Conservation (phyloP, 2,329 filamentous ascomycete genomes). For the Fusarium agapanthi region DNA sequence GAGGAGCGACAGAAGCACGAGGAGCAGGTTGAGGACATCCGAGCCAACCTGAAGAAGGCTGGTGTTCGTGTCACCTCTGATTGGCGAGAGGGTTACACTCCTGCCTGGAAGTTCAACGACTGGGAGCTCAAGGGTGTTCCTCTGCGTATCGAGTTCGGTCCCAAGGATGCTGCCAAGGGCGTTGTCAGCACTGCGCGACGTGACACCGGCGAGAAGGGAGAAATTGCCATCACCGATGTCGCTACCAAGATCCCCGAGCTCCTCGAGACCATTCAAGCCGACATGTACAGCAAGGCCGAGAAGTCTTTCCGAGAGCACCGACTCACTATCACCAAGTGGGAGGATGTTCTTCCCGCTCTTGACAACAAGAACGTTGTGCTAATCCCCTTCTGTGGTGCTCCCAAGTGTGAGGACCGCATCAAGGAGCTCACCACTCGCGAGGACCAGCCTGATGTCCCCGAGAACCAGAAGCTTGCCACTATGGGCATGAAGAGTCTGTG, state of each 20-base stretch:
- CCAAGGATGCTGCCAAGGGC: conserved; percentile 88
- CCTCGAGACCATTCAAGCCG: conserved; percentile 88
- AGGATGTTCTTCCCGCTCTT: conserved; percentile 87
- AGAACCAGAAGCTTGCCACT: conserved; percentile 62
- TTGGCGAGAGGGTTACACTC: conserved; percentile 88
- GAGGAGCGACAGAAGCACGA: conserved; percentile 82
- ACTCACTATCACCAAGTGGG: conserved; percentile 84
- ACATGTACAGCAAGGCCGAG: conserved; percentile 82
- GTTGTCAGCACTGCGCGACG: conserved; percentile 88
- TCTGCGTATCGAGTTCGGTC: conserved; percentile 92
- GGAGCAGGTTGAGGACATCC: conserved; percentile 77
- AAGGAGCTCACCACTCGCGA: conserved; percentile 89
- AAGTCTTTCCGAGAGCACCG: conserved; percentile 82
- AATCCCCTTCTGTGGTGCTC: conserved; percentile 86
- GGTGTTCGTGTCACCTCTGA: conserved; percentile 84
- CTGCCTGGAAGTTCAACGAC: conserved; percentile 98
- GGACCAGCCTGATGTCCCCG: conserved; percentile 62
- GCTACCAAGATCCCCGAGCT: conserved; percentile 78
- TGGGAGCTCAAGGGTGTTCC: conserved; percentile 98
- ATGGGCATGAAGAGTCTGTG: conserved; percentile 77
- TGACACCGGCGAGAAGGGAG: conserved; percentile 85
- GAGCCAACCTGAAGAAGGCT: conserved; percentile 72
- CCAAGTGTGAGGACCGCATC: conserved; percentile 90
- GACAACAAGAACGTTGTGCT: conserved; percentile 93
- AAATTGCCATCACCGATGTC: conserved; percentile 79